Evolutionary conservation across 1,139 yeast genomes (phyloP), one percentile per base, ranked within the genome.

Genomic region (Nematodospora anomalae): DNA sequence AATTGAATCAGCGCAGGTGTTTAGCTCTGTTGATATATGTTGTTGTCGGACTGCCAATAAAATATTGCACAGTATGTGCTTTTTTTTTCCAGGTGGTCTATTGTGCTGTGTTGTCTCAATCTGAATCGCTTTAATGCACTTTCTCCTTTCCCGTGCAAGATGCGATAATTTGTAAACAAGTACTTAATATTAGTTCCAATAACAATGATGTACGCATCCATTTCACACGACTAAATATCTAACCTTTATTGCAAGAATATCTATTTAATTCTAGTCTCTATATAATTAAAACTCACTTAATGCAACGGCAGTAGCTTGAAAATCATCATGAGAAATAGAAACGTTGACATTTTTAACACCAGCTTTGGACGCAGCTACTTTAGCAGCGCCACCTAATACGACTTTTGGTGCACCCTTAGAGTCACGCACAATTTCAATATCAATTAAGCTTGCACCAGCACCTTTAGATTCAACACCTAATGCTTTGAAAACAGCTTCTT

Each of bases 261-360:
- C 6, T 18, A 18, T 6, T 18, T 8, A 6, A 18, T 6, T 18
- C 21, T 6, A 18, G 6, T 18, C 21, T 18, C 21, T 18, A 18
- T 18, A 18, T 8, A 18, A 32, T 6, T 65, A 70, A 46, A 71
- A 76, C 57, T 83, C 85, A 54, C 95, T 80, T 57, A 89, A 79
- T 31, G 98, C 98, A 53, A 92, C 97, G 16, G 98, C 97, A 49
- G 95, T 94, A 33, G 97, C 89, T 71, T 92, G 99, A 74, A 83
- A 76, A 53, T 92, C 98, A 58, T 89, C 96, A 61, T 92, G 99
- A 23, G 96, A 86, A 52, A 92, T 92, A 27, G 96, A 87, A 44
- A 92, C 92, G 57, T 77, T 84, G 47, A 92, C 84, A 26, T 62
- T 60, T 63, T 76, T 77, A 45, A 89, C 82, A 37, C 92, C 90